A percentile compares a stretch with the other conserved stretches of the same genome.
phyloP scores from a whole-genome alignment of 441 rosid species.

The Flueggea neowawraea region DNA sequence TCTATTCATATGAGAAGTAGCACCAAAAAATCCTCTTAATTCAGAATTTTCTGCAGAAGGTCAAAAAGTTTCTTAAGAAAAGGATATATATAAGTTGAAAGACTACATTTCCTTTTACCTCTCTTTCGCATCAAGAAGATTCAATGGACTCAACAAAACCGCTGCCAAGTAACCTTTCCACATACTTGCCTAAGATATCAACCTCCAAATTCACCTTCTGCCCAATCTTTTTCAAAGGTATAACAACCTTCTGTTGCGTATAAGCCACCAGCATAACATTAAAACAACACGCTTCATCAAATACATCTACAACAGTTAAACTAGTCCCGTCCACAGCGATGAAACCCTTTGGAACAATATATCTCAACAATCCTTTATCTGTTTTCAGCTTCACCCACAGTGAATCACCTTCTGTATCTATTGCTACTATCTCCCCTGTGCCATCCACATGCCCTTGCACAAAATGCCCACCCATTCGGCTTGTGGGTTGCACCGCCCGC shows the following conservation, averaged over 20 bases:
- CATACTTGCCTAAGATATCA: constrained; percentile 88
- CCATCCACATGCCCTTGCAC: constrained; percentile 98
- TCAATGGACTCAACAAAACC: constrained; percentile 51
- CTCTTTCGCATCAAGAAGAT: not conserved
- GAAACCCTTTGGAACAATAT: constrained; percentile 83
- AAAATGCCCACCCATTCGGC: constrained; percentile 90
- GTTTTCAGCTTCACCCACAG: constrained; percentile 78
- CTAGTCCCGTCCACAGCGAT: constrained; percentile 91
- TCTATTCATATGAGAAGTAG: too few relatives aligned
- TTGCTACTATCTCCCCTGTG: constrained; percentile 67
- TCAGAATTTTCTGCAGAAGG: too few relatives aligned
- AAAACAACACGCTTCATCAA: constrained; percentile 68
- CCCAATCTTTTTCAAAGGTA: constrained; percentile 65
- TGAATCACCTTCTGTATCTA: constrained; percentile 68
- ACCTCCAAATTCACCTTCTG: constrained; percentile 92
- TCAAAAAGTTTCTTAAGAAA: too few relatives aligned
- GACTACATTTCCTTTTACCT: not conserved
- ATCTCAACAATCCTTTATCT: constrained; percentile 45
- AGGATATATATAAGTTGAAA: too few relatives aligned
- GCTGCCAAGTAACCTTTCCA: constrained; percentile 72
- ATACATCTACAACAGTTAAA: constrained; percentile 84
- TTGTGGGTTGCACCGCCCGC: constrained; percentile 77
- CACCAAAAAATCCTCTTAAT: too few relatives aligned
- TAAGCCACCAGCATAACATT: constrained; percentile 83
- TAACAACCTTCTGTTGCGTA: constrained; percentile 73